These are phyloP conservation scores for Arthrobotrys pseudoclavata DNA, from an alignment of 2,329 filamentous ascomycete genomes.

Conservation along the genomic window DNA sequence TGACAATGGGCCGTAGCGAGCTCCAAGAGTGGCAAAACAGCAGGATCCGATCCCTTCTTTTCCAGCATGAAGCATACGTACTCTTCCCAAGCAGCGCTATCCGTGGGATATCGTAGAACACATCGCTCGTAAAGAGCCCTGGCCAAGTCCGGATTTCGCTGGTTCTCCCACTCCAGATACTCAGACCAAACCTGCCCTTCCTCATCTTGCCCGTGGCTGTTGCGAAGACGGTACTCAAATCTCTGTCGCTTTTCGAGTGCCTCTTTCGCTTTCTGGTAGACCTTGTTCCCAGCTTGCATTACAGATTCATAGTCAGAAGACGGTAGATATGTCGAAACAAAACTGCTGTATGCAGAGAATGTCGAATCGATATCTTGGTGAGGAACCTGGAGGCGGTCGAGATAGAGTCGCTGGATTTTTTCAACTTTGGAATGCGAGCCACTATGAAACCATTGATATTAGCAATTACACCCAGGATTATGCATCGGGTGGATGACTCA, in stretches of 20 bases:
- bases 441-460: conserved; percentile 23
- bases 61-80: conserved; percentile 63
- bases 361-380: conserved; percentile 82
- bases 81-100: conserved; percentile 63
- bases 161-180: conserved; percentile 88
- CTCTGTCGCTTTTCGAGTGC: conserved; percentile 76
- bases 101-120: conserved; percentile 62
- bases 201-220: conserved; percentile 73
- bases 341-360: conserved; percentile 79
- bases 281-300: conserved; percentile 77
- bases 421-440: conserved; percentile 68
- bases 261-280: conserved; percentile 75
- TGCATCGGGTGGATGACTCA: conserved; percentile 65
- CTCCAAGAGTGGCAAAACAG: conserved; percentile 78
- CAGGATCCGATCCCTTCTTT: conserved; percentile 60
- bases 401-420: conserved; percentile 77
- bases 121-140: conserved; percentile 63
- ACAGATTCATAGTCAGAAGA: conserved; percentile 78
- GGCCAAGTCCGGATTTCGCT: conserved; percentile 71
- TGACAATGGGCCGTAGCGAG: conserved; percentile 91
- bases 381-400: conserved; percentile 78
- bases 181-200: conserved; percentile 71
- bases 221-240: conserved; percentile 76
- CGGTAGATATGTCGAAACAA: conserved; percentile 77
- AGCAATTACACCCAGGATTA: background rate